Evolutionary conservation across 2,329 filamentous ascomycete genomes (phyloP).

Genomic region (Fusarium torulosum): DNA sequence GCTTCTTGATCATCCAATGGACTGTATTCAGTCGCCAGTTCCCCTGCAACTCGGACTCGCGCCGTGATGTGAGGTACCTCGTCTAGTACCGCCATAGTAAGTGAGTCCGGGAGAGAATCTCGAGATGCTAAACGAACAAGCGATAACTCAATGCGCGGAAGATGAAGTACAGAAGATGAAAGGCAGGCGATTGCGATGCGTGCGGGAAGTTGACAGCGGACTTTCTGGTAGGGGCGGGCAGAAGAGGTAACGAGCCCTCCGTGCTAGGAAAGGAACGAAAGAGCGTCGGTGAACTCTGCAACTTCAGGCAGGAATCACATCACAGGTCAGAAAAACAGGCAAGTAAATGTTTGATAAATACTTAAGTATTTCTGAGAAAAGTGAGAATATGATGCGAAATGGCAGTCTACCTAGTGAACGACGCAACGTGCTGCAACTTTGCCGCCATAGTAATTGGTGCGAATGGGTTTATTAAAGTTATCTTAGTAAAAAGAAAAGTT

Average conservation of each 20-base stretch:
- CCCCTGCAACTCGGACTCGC: conserved; percentile 31
- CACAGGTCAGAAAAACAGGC: background rate
- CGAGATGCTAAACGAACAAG: background rate
- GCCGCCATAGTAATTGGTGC: background rate
- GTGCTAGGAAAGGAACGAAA: too few relatives aligned
- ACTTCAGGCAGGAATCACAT: background rate
- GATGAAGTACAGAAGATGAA: background rate
- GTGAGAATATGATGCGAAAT: background rate
- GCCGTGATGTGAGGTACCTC: conserved; percentile 34
- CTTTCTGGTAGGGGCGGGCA: background rate
- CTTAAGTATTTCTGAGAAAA: too few relatives aligned
- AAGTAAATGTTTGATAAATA: background rate
- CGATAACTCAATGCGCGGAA: background rate
- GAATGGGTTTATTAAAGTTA: background rate
- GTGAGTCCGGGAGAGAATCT: background rate
- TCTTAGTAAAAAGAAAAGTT: background rate
- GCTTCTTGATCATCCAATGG: background rate
- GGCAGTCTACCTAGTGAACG: background rate
- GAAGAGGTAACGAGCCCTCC: background rate
- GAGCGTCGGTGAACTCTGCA: background rate
- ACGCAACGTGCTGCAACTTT: background rate
- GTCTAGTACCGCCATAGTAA: conserved; percentile 41
- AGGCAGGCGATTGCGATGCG: background rate
- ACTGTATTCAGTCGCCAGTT: conserved; percentile 42
- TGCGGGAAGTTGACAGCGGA: background rate